A percentile compares a stretch with the other conserved stretches of the same genome.
phyloP scores from a whole-genome alignment of 177 flowering plant genomes.

The Vitis hybrid region DNA sequence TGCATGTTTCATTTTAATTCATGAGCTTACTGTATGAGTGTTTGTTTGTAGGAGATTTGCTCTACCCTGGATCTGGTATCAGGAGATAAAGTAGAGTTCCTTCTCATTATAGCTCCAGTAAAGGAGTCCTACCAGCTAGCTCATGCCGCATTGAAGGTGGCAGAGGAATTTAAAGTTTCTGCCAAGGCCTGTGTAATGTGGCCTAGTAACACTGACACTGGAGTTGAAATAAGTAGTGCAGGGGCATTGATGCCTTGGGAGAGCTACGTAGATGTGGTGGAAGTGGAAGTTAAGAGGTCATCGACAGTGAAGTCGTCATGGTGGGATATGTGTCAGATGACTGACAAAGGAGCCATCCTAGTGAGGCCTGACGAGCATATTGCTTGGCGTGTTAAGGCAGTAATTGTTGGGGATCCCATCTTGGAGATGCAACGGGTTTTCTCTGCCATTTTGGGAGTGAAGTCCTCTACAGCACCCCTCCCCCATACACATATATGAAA shows the following conservation, averaged over 20 bases:
- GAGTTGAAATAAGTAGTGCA: conserved; percentile 28
- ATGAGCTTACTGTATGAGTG: neutral
- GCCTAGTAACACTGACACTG: conserved; percentile 40
- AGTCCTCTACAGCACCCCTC: neutral
- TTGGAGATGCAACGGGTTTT: conserved; percentile 54
- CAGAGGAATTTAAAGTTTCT: conserved; percentile 48
- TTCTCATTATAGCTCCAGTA: conserved; percentile 74
- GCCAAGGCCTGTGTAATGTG: conserved; percentile 69
- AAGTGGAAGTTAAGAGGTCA: conserved; percentile 29
- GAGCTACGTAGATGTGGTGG: conserved; percentile 57
- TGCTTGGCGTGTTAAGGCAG: conserved; percentile 68
- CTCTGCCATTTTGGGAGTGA: conserved; percentile 38
- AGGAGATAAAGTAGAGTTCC: conserved; percentile 63
- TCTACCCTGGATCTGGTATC: conserved; percentile 87
- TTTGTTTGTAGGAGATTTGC: conserved; percentile 44
- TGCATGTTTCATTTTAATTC: neutral
- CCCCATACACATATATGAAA: too few relatives aligned
- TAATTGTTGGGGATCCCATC: conserved; percentile 37
- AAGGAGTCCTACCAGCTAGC: conserved; percentile 69
- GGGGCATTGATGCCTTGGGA: conserved; percentile 47
- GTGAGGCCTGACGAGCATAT: conserved; percentile 94
- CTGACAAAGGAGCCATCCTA: conserved; percentile 72
- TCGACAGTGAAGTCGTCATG: conserved; percentile 47
- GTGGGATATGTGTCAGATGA: conserved; percentile 84
- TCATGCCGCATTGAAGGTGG: conserved; percentile 60